These are phyloP conservation scores for Boletus rex-veris DNA, from an alignment of 768 basidiomycete genomes.

Conservation along the genomic window DNA sequence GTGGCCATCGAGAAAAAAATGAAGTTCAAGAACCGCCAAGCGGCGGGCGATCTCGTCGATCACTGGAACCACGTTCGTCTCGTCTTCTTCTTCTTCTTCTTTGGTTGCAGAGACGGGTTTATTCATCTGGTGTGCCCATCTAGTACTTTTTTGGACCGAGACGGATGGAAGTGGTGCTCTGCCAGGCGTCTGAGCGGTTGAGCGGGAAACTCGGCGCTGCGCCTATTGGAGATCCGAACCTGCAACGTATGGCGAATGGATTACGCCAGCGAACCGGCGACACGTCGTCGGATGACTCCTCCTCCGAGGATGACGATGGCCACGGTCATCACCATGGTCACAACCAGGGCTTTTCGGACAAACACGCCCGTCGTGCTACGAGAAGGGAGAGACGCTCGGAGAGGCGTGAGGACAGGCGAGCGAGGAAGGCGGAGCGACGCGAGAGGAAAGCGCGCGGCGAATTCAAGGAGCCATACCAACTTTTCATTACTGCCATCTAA, in stretches of 20 bases:
- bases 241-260: conserved; percentile 15
- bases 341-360: not conserved
- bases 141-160: conserved; percentile 51
- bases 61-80: conserved; percentile 48
- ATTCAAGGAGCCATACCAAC: conserved; percentile 17
- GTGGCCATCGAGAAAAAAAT: conserved; percentile 17
- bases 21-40: conserved; percentile 36
- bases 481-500: conserved; percentile 14
- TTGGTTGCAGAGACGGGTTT: not conserved
- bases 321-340: not conserved
- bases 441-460: conserved; percentile 18
- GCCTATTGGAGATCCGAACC: conserved; percentile 18
- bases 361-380: not conserved
- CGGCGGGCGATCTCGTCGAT: conserved; percentile 42
- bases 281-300: not conserved
- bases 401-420: conserved; percentile 3
- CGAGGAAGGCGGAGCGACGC: conserved; percentile 10
- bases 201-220: conserved; percentile 25
- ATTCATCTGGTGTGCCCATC: not conserved
- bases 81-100: not conserved
- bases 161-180: conserved; percentile 40
- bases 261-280: conserved; percentile 11
- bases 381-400: conserved; percentile 14
- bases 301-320: not conserved
- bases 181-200: conserved; percentile 30